These are phyloP conservation scores for Biscogniauxia marginata DNA, from an alignment of 2,329 filamentous ascomycete species.

Conservation along the genomic window DNA sequence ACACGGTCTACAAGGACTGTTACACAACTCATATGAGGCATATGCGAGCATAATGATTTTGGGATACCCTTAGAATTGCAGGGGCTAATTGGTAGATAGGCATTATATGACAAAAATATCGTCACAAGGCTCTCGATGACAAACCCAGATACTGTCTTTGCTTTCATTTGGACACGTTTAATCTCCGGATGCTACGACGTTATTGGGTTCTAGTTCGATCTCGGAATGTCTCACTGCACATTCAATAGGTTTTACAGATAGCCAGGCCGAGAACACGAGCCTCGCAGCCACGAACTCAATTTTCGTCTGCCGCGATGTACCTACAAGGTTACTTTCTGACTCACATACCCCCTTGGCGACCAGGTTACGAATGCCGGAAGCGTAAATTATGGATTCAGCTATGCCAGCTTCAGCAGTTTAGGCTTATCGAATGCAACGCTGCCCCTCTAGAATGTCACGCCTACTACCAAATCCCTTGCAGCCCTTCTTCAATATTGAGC, in stretches of 20 bases:
- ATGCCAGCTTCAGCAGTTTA: background rate
- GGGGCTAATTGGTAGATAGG: slow-evolving; percentile 1
- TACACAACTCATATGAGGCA: slow-evolving; percentile 7
- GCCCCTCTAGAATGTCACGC: background rate
- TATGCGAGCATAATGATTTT: slow-evolving; percentile 8
- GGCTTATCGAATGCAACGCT: background rate
- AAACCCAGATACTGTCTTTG: background rate
- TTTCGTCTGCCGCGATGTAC: background rate
- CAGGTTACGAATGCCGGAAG: background rate
- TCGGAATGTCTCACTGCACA: background rate
- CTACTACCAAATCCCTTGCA: no score
- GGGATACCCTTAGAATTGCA: slow-evolving; percentile 8
- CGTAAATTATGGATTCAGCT: background rate
- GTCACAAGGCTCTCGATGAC: background rate
- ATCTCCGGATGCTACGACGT: background rate
- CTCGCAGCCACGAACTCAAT: slow-evolving; percentile 1
- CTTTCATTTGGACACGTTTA: background rate
- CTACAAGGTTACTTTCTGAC: background rate
- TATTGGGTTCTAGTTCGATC: background rate
- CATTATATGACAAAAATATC: slow-evolving; percentile 1
- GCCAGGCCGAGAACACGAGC: slow-evolving; percentile 11
- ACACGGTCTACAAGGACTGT: slow-evolving; percentile 2
- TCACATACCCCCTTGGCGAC: background rate
- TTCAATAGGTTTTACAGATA: slow-evolving; percentile 1
- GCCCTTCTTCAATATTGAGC: background rate